Evolutionary conservation across 345 rosid genomes (phyloP).

Genomic region (Eucalyptus globulus): DNA sequence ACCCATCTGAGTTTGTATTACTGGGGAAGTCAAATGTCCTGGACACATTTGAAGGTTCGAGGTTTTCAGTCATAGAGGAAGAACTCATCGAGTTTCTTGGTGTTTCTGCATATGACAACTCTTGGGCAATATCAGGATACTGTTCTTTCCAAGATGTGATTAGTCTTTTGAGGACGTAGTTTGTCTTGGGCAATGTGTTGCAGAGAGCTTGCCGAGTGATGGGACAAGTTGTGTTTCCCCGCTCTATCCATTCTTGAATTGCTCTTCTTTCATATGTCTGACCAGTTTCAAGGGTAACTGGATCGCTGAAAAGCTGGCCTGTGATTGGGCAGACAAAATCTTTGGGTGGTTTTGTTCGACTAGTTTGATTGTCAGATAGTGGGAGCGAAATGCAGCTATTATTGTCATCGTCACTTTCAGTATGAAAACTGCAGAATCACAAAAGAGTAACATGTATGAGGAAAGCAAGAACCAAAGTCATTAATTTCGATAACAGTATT

Average conservation of each 20-base stretch:
- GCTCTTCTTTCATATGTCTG: slow-evolving; percentile 69
- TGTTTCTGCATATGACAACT: slow-evolving; percentile 38
- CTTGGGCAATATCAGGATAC: slow-evolving; percentile 55
- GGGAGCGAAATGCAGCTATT: slow-evolving; percentile 30
- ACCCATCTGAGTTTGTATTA: slow-evolving; percentile 1
- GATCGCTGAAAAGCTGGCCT: slow-evolving; percentile 43
- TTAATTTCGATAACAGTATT: background rate
- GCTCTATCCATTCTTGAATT: slow-evolving; percentile 55
- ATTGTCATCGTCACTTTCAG: slow-evolving; percentile 36
- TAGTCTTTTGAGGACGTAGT: slow-evolving; percentile 53
- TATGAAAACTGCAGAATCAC: slow-evolving; percentile 11
- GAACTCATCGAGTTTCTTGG: slow-evolving; percentile 25
- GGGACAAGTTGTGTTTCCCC: slow-evolving; percentile 55
- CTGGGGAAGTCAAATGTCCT: background rate
- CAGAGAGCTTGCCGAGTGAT: slow-evolving; percentile 45
- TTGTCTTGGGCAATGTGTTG: slow-evolving; percentile 43
- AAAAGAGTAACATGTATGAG: background rate
- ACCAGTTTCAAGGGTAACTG: slow-evolving; percentile 69
- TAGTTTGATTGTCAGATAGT: slow-evolving; percentile 24
- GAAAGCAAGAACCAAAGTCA: background rate
- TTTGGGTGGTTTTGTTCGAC: slow-evolving; percentile 43
- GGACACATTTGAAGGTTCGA: slow-evolving; percentile 1
- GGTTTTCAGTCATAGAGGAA: slow-evolving; percentile 6
- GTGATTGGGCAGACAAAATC: slow-evolving; percentile 72
- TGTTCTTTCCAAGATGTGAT: slow-evolving; percentile 62